Percentiles rank a stretch among this genome's conserved stretches.
phyloP scores from a whole-genome alignment of 805 yeast species.

The Sugiyamaella americana region DNA sequence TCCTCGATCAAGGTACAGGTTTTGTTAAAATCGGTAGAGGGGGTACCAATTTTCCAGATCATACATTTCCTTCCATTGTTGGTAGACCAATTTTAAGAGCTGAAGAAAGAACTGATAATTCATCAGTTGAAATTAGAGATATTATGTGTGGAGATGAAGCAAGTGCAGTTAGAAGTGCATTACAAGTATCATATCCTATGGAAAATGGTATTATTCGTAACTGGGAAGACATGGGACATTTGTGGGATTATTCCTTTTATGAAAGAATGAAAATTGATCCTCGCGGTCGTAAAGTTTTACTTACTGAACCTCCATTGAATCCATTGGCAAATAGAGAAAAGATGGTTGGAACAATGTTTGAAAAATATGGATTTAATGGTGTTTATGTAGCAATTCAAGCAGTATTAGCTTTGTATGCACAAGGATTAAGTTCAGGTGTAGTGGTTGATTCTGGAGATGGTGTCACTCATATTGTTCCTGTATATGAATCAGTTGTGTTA shows the following conservation, averaged over 20 bases:
- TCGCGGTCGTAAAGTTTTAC: slow-evolving; percentile 68
- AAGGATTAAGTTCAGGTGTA: slow-evolving; percentile 93
- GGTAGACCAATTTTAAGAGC: slow-evolving; percentile 97
- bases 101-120: slow-evolving; percentile 63
- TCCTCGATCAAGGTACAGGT: slow-evolving; percentile 98
- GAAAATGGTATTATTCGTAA: slow-evolving; percentile 95
- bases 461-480: slow-evolving; percentile 97
- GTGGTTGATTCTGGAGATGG: slow-evolving; percentile 99
- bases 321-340: slow-evolving; percentile 84
- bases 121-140: slow-evolving; percentile 68
- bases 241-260: slow-evolving; percentile 97
- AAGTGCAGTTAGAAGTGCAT: slow-evolving; percentile 76
- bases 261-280: slow-evolving; percentile 78
- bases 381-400: slow-evolving; percentile 97
- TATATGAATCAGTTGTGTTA: slow-evolving; percentile 93
- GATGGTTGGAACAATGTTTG: slow-evolving; percentile 92
- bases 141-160: slow-evolving; percentile 99
- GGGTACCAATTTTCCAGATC: slow-evolving; percentile 94
- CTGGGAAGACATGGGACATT: slow-evolving; percentile 98
- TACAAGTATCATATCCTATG: slow-evolving; percentile 96
- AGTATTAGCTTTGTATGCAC: slow-evolving; percentile 95
- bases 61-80: slow-evolving; percentile 93
- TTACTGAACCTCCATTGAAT: slow-evolving; percentile 98
- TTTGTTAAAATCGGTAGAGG: slow-evolving; percentile 96
- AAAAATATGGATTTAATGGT: slow-evolving; percentile 82